Percentiles rank a stretch among this genome's conserved stretches.
These are phyloP conservation scores for Coemansia sp. DNA, from an alignment of 192 early-diverging fungal genomes.

Conservation along the genomic window DNA sequence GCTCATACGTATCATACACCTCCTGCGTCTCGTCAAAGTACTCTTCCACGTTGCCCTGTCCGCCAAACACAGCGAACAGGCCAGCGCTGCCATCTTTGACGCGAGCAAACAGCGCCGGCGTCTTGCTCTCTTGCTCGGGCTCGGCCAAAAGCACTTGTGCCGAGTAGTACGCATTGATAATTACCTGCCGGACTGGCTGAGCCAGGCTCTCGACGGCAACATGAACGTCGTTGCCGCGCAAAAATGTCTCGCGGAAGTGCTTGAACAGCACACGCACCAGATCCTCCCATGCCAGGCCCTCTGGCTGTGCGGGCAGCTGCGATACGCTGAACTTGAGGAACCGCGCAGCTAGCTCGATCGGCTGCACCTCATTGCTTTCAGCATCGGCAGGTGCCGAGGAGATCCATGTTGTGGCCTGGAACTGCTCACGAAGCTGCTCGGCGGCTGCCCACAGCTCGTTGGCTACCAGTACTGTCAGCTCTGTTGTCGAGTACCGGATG, in stretches of 20 bases:
- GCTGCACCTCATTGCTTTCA: slow-evolving; percentile 61
- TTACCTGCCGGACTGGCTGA: slow-evolving; percentile 56
- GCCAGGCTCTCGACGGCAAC: slow-evolving; percentile 62
- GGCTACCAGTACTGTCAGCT: slow-evolving; percentile 80
- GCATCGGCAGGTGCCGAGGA: slow-evolving; percentile 47
- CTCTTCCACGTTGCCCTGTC: slow-evolving; percentile 91
- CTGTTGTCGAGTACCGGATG: slow-evolving; percentile 73
- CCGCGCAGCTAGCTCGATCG: slow-evolving; percentile 68
- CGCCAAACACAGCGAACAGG: slow-evolving; percentile 89
- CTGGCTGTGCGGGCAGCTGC: slow-evolving; percentile 34
- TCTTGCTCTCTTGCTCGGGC: slow-evolving; percentile 3
- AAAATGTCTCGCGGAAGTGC: slow-evolving; percentile 70
- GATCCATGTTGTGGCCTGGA: slow-evolving; percentile 48
- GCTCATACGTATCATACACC: slow-evolving; percentile 76
- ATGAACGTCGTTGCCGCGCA: slow-evolving; percentile 82
- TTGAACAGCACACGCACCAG: slow-evolving; percentile 69
- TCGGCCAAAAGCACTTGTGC: slow-evolving; percentile 63
- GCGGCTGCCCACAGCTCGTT: slow-evolving; percentile 84
- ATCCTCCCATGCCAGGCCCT: slow-evolving; percentile 60
- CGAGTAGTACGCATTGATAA: slow-evolving; percentile 76
- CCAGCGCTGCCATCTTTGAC: slow-evolving; percentile 60
- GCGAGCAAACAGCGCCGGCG: slow-evolving; percentile 69
- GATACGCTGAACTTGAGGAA: slow-evolving; percentile 68
- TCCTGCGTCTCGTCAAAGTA: slow-evolving; percentile 90
- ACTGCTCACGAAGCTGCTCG: slow-evolving; percentile 79